Base-by-base conservation (phyloP, 1,139 yeast species). In the Nakaseomyces kungkrabaensis region DNA sequence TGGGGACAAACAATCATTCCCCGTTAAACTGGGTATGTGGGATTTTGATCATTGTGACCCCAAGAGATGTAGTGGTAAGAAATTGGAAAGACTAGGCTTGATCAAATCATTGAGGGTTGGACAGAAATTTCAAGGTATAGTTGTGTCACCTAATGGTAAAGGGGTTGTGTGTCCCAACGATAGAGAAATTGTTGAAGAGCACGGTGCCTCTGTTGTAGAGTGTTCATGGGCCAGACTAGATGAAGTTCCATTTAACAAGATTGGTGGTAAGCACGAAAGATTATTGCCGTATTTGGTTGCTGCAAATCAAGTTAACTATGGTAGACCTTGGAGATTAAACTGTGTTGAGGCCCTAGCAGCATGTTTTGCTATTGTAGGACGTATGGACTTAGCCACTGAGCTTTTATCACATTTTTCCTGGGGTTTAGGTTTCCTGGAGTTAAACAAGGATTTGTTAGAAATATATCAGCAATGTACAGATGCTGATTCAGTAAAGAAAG, bases 31-130 rank as follows among this genome's bases (percentile, higher is more conserved):
- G 38, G 92, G 90, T 9, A 85, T 85, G 95, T 85, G 95, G 97
- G 92, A 92, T 68, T 92, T 94, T 64, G 96, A 90, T 59, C 99
- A 92, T 66, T 92, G 99, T 70, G 98, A 92, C 68, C 99, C 99
- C 3, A 94, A 94, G 65, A 76, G 97, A 64, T 92, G 99, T 64
- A 85, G 95, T 56, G 99, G 98, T 26, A 92, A 92, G 71, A 92
- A 90, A 65, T 73, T 92, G 37, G 96, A 88, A 63, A 73, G 98
- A 51, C 68, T 92, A 37, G 98, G 98, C 0, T 69, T 88, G 33
- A 89, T 94, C 47, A 80, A 81, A 54, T 79, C 80, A 52, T 67
- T 94, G 54, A 72, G 95, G 54, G 79, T 92, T 11, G 98, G 98
- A 0, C 97, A 90, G 62, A 92, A 89, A 68, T 92, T 87, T 62